These are phyloP conservation scores for Monosporascus sp. DNA, from an alignment of 2,329 filamentous ascomycete species.

Conservation along the genomic window DNA sequence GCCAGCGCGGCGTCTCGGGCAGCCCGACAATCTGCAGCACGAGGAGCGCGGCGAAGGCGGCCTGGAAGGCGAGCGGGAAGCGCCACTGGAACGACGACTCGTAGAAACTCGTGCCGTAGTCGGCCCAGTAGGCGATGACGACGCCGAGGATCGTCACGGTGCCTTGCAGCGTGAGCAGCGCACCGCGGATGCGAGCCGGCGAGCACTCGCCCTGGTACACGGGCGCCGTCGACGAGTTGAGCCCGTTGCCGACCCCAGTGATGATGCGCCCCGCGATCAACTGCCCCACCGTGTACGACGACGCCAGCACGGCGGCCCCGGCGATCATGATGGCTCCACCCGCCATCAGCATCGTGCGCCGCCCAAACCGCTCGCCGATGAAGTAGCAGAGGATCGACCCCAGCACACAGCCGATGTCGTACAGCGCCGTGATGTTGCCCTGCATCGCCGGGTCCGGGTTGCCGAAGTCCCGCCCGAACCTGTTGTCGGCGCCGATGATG, in stretches of 20 bases:
- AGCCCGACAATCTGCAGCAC: slow-evolving; percentile 29
- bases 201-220: slow-evolving; percentile 29
- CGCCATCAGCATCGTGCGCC: slow-evolving; percentile 34
- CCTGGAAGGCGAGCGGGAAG: slow-evolving; percentile 37
- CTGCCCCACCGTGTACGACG: slow-evolving; percentile 33
- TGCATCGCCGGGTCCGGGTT: slow-evolving; percentile 31
- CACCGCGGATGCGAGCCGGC: slow-evolving; percentile 37
- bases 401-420: slow-evolving; percentile 28
- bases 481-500: slow-evolving; percentile 32
- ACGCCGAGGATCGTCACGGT: slow-evolving; percentile 41
- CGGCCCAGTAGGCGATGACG: slow-evolving; percentile 35
- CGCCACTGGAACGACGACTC: slow-evolving; percentile 26
- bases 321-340: slow-evolving; percentile 37
- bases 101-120: slow-evolving; percentile 8
- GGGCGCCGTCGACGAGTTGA: slow-evolving; percentile 35
- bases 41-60: slow-evolving; percentile 31
- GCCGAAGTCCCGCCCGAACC: slow-evolving; percentile 32
- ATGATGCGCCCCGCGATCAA: slow-evolving; percentile 40
- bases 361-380: slow-evolving; percentile 35
- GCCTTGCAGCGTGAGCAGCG: slow-evolving; percentile 43
- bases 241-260: slow-evolving; percentile 36
- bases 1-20: slow-evolving; percentile 32
- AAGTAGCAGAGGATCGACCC: slow-evolving; percentile 27
- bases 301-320: slow-evolving; percentile 35
- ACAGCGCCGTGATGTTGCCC: slow-evolving; percentile 28